Evolutionary conservation across 108 stramenopile species (phyloP).

Genomic region (Nitzschia sp.): DNA sequence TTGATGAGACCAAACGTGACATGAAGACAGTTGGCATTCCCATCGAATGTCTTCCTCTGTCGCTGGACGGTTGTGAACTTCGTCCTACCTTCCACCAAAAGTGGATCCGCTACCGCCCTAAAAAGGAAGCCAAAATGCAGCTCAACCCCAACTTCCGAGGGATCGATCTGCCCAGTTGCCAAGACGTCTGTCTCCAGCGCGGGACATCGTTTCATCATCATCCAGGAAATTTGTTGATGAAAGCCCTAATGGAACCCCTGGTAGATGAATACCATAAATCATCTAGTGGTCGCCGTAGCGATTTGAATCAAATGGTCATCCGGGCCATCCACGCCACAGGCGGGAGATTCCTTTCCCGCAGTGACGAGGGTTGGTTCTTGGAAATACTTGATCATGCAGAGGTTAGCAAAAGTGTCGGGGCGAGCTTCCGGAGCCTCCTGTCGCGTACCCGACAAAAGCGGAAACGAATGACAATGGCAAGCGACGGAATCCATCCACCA

Average conservation of each 20-base stretch:
- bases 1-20: too few species aligned
- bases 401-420: background rate
- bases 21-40: slow-evolving; percentile 22
- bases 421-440: slow-evolving; percentile 1
- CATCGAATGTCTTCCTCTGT: slow-evolving; percentile 13
- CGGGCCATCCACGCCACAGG: background rate
- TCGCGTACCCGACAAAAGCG: too few species aligned
- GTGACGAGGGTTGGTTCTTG: background rate
- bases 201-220: slow-evolving; percentile 5
- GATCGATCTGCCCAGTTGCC: slow-evolving; percentile 6
- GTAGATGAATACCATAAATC: background rate
- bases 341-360: background rate
- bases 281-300: background rate
- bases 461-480: too few species aligned
- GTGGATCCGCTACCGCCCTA: slow-evolving; percentile 2
- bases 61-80: slow-evolving; percentile 7
- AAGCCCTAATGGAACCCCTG: slow-evolving; percentile 1
- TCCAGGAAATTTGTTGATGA: background rate
- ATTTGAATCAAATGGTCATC: background rate
- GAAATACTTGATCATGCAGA: background rate
- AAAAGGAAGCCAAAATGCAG: background rate
- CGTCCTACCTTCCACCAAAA: background rate
- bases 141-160: background rate
- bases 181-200: slow-evolving; percentile 3
- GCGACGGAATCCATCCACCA: too few species aligned